A percentile compares a stretch with the other conserved stretches of the same genome.
These are phyloP conservation scores for Tolypocladium inflatum DNA, from an alignment of 2,329 filamentous ascomycete genomes.

Conservation along the genomic window DNA sequence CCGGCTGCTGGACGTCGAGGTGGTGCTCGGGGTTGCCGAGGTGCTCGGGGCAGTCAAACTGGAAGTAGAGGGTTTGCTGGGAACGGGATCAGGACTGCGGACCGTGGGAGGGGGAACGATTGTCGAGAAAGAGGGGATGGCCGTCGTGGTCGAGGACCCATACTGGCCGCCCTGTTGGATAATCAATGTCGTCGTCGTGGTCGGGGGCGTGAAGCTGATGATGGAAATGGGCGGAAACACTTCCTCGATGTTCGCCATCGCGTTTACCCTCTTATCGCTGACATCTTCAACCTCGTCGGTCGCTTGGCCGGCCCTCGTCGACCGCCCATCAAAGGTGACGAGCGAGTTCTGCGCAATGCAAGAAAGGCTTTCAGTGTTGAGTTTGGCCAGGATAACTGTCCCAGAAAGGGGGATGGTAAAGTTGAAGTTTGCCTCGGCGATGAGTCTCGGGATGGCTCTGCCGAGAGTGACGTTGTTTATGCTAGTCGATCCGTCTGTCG, in stretches of 20 bases:
- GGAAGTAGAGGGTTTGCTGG: neutral
- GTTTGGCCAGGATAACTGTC: slow-evolving; percentile 61
- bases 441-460: slow-evolving; percentile 63
- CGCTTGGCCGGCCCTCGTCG: slow-evolving; percentile 19
- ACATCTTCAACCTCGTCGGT: slow-evolving; percentile 1
- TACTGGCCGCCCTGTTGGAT: neutral
- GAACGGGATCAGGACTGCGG: neutral
- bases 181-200: neutral
- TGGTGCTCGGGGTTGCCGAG: neutral
- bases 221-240: slow-evolving; percentile 2
- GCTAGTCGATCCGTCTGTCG: slow-evolving; percentile 27
- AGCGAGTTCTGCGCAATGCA: slow-evolving; percentile 82
- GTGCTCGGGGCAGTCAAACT: neutral
- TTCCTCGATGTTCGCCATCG: slow-evolving; percentile 1
- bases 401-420: slow-evolving; percentile 70
- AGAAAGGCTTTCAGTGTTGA: slow-evolving; percentile 66
- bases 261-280: neutral
- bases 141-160: neutral
- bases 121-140: neutral
- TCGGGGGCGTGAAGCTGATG: slow-evolving; percentile 1
- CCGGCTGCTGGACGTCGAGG: neutral
- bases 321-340: slow-evolving; percentile 65
- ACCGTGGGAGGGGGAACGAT: neutral
- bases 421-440: slow-evolving; percentile 53
- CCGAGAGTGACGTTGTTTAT: slow-evolving; percentile 70